A percentile compares a stretch with the other conserved stretches of the same genome.
These are phyloP conservation scores for Pythium rhizo-oryzae DNA, from an alignment of 352 stramenopile species.

Conservation along the genomic window DNA sequence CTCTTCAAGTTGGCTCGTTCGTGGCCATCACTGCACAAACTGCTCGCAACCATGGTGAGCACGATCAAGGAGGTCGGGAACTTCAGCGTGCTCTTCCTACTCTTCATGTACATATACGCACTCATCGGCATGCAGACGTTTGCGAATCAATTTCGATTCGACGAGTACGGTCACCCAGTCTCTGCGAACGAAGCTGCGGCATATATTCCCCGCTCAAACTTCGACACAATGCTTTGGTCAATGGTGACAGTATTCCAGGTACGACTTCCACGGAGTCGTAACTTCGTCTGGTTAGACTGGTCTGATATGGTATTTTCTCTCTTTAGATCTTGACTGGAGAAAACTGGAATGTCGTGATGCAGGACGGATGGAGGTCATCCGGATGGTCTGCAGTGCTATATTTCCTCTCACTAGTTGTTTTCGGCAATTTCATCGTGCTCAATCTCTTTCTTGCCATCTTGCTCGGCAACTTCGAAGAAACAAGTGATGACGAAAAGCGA, in stretches of 20 bases:
- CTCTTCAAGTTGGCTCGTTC: constrained; percentile 90
- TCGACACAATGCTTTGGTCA: constrained; percentile 72
- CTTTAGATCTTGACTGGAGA: constrained; percentile 92
- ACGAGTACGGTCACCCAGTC: constrained; percentile 56
- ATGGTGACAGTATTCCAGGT: constrained; percentile 77
- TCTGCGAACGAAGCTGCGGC: constrained; percentile 30
- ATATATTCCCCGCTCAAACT: constrained; percentile 61
- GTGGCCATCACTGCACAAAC: constrained; percentile 90
- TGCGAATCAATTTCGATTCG: constrained; percentile 91
- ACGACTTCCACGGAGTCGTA: too few relatives aligned
- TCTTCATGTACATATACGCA: constrained; percentile 95
- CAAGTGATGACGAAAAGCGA: constrained; percentile 55
- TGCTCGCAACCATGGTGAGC: constrained; percentile 87
- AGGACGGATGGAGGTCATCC: constrained; percentile 79
- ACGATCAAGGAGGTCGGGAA: constrained; percentile 91
- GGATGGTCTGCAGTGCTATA: constrained; percentile 68
- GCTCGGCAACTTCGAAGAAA: constrained; percentile 86
- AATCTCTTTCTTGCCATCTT: constrained; percentile 94
- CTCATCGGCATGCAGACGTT: constrained; percentile 94
- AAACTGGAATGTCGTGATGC: constrained; percentile 93
- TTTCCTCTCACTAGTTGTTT: constrained; percentile 81
- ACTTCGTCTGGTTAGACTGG: too few relatives aligned
- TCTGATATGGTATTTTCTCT: too few relatives aligned
- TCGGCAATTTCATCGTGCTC: constrained; percentile 82
- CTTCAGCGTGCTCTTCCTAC: constrained; percentile 90